These are phyloP conservation scores for Jacaranda mimosifolia DNA, from an alignment of 257 asterid species.

Conservation along the genomic window DNA sequence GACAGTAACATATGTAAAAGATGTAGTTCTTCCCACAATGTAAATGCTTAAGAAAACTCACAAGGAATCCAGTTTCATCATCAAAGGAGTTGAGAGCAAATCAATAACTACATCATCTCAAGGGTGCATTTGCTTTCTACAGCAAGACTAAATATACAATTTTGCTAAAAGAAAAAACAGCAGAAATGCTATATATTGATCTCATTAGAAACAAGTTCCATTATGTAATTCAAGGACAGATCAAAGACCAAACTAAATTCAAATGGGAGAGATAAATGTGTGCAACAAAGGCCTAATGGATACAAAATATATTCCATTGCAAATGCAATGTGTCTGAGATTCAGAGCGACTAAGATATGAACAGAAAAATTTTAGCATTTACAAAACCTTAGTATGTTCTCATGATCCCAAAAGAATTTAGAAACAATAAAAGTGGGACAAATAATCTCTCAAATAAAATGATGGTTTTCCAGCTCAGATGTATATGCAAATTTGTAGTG, in stretches of 20 bases:
- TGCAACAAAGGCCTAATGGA: not conserved
- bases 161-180: not conserved
- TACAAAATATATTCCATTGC: not conserved
- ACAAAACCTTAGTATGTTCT: constrained; percentile 36
- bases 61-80: not conserved
- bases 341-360: not conserved
- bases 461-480: not conserved
- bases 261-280: not conserved
- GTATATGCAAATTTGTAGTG: not conserved
- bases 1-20: not conserved
- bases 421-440: constrained; percentile 35
- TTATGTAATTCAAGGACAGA: not conserved
- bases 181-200: not conserved
- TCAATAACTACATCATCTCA: not conserved
- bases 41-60: not conserved
- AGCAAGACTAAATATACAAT: not conserved
- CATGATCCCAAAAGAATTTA: constrained; percentile 37
- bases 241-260: not conserved
- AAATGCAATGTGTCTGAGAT: not conserved
- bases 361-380: constrained; percentile 27
- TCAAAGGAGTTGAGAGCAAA: not conserved
- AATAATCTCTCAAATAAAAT: constrained; percentile 17
- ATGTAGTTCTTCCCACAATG: not conserved
- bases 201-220: not conserved
- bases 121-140: not conserved